Base-by-base conservation (phyloP, 306 rosid species). In the Sicyos edulis region DNA sequence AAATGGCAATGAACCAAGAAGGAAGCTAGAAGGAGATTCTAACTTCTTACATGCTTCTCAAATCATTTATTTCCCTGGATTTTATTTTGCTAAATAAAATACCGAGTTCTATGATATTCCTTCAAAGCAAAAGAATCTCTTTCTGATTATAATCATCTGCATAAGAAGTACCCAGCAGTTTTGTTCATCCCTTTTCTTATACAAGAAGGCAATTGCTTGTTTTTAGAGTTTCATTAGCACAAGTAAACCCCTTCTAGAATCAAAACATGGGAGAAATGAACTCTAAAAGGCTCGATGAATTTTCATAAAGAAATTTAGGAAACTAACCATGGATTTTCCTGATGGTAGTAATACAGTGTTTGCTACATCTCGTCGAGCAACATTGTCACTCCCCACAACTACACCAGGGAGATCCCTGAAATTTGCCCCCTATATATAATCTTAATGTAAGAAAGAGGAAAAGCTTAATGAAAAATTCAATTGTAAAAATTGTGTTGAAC, bases 371-470 rank as follows among this genome's bases (percentile, higher is more conserved):
- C 90, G 84, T 71, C 93, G 86, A 77, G 55, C 96, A 76, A 88
- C 96, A 86, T 92, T 92, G 78, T 92, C 85, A 74, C 26, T 58
- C 78, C 98, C 96, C 26, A 92, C 98, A 78, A 88, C 44, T 60
- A 92, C 71, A 76, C 98, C 98, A 53, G 98, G 98, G 11, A 92
- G 87, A 82, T 92, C 91, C 59, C 96, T 88, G 76, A 92, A 92
- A 80, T 90, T 92, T 29, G 96, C 98, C 61, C 98, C 98, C 98
- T 92, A 70, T 22, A 70, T 24, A 73, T 79, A 73, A 71, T 55
- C 20, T 52, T 63, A 16, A 19, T 44, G 77, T 77, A 65, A 75
- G 77, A 65, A 63, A 52, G 72, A 80, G 47, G 49, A 37, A 42
- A 61, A 72, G 19, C 26, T 67, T 75, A 79, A 76, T 54, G 63